These are phyloP conservation scores for Lanmaoa pseudosensibilis DNA, from an alignment of 768 basidiomycete genomes.

Conservation along the genomic window DNA sequence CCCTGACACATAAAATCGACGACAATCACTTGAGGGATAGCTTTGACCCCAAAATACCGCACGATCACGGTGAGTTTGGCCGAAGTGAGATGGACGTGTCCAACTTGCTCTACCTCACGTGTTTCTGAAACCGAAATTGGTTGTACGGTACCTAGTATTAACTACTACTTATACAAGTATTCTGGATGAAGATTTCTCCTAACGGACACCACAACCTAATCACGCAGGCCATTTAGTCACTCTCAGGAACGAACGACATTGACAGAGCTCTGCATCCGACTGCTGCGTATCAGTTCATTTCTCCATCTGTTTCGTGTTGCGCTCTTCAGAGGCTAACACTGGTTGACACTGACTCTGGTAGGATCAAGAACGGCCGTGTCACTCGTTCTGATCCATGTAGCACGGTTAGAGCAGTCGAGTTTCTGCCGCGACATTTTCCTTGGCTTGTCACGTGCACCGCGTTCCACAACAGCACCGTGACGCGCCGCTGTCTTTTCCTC, in stretches of 20 bases:
- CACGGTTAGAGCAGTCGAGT: background rate
- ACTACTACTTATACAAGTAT: background rate
- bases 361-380: background rate
- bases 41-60: constrained; percentile 7
- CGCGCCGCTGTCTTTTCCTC: constrained; percentile 5
- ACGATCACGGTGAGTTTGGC: constrained; percentile 2
- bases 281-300: background rate
- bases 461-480: constrained; percentile 10
- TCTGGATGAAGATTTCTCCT: background rate
- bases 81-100: background rate
- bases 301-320: background rate
- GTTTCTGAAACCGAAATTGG: background rate
- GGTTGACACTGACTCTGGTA: background rate
- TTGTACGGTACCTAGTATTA: background rate
- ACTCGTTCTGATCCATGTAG: background rate
- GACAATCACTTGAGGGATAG: constrained; percentile 6
- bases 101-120: background rate
- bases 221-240: background rate
- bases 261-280: background rate
- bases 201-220: background rate
- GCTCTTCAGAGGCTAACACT: background rate
- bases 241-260: background rate
- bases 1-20: background rate
- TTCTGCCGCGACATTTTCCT: background rate
- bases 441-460: constrained; percentile 26